phyloP scores from a whole-genome alignment of 2,329 filamentous ascomycete species.

The Teratosphaeriaceae sp. region DNA sequence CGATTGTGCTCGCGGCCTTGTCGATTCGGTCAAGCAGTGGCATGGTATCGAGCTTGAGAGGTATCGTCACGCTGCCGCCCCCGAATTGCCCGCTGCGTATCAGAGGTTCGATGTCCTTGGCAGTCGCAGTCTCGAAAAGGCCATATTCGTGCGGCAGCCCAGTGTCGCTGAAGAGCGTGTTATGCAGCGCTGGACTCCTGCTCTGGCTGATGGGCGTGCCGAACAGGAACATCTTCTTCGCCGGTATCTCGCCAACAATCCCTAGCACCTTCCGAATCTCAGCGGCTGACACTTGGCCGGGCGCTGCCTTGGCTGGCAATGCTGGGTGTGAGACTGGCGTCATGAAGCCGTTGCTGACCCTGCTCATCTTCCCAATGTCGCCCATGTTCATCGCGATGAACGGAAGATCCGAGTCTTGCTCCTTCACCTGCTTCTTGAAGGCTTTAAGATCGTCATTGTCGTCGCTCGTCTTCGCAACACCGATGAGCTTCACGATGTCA shows the following conservation, averaged over 20 bases:
- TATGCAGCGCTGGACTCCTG: slow-evolving; percentile 83
- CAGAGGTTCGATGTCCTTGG: slow-evolving; percentile 53
- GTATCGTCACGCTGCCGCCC: slow-evolving; percentile 92
- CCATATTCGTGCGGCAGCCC: slow-evolving; percentile 83
- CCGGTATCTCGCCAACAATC: slow-evolving; percentile 69
- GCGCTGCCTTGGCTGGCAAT: slow-evolving; percentile 88
- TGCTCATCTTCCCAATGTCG: slow-evolving; percentile 74
- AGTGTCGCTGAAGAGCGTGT: slow-evolving; percentile 66
- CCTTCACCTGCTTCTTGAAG: slow-evolving; percentile 72
- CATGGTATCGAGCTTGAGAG: slow-evolving; percentile 85
- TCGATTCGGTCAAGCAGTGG: slow-evolving; percentile 72
- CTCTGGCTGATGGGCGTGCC: slow-evolving; percentile 78
- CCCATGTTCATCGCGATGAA: slow-evolving; percentile 98
- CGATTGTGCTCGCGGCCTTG: slow-evolving; percentile 71
- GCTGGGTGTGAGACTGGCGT: slow-evolving; percentile 88
- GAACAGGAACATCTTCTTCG: slow-evolving; percentile 78
- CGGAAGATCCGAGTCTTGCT: slow-evolving; percentile 64
- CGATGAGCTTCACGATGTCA: slow-evolving; percentile 91
- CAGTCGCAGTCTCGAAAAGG: slow-evolving; percentile 65
- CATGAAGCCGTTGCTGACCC: slow-evolving; percentile 86
- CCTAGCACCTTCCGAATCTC: slow-evolving; percentile 78
- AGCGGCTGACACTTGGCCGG: slow-evolving; percentile 82
- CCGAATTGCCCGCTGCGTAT: slow-evolving; percentile 73
- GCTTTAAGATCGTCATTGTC: slow-evolving; percentile 81
- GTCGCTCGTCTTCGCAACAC: slow-evolving; percentile 65